Evolutionary conservation across 768 basidiomycete species (phyloP).

Genomic region (Imleria badia): DNA sequence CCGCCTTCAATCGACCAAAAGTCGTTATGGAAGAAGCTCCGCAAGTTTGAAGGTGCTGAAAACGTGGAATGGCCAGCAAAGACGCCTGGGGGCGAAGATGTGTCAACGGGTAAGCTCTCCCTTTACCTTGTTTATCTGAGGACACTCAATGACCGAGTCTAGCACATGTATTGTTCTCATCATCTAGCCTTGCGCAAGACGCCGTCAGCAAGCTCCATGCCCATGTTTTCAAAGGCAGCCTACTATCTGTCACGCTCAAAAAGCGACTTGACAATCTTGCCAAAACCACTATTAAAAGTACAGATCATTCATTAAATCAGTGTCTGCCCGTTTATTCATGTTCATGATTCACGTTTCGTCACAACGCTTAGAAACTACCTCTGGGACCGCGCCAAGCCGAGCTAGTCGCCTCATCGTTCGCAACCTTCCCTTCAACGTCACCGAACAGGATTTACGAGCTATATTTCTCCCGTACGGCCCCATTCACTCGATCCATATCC

Average conservation of each 20-base stretch:
- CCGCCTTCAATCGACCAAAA: conserved; percentile 63
- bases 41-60: conserved; percentile 76
- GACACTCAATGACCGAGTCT: neutral
- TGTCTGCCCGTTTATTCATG: neutral
- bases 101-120: conserved; percentile 44
- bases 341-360: neutral
- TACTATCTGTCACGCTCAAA: conserved; percentile 87
- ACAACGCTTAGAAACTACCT: conserved; percentile 26
- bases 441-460: conserved; percentile 81
- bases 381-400: conserved; percentile 55
- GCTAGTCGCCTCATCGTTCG: conserved; percentile 85
- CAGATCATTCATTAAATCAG: neutral
- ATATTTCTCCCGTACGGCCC: conserved; percentile 87
- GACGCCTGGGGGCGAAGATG: conserved; percentile 45
- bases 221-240: conserved; percentile 85
- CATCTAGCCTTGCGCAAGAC: conserved; percentile 62
- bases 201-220: conserved; percentile 84
- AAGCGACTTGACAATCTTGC: conserved; percentile 72
- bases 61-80: conserved; percentile 70
- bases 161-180: conserved; percentile 76
- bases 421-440: conserved; percentile 83
- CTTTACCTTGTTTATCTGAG: neutral
- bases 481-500: conserved; percentile 82
- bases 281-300: conserved; percentile 41
- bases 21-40: conserved; percentile 79